These are phyloP conservation scores for Primulina eburnea DNA, from an alignment of 257 asterid genomes.

Conservation along the genomic window DNA sequence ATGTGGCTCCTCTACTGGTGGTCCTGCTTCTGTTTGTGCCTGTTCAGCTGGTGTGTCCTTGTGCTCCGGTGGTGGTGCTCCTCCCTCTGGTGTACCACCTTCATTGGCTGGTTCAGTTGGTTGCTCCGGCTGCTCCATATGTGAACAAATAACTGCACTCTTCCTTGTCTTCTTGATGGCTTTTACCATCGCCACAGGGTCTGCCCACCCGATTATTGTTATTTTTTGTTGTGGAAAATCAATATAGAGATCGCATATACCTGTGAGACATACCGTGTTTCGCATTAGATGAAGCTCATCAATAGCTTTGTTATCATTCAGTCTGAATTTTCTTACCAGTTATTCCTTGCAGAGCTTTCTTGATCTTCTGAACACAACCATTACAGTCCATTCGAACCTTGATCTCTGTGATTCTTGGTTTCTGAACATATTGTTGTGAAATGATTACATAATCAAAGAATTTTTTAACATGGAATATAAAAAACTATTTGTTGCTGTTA, in stretches of 20 bases:
- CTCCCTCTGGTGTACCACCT: conserved; percentile 29
- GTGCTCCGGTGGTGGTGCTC: conserved; percentile 39
- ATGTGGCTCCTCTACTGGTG: conserved; percentile 35
- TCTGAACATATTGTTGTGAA: conserved; percentile 40
- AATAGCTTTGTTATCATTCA: neutral
- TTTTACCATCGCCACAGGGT: conserved; percentile 65
- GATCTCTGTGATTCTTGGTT: conserved; percentile 61
- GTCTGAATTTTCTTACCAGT: conserved; percentile 41
- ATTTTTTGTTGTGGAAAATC: conserved; percentile 75
- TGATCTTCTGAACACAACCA: conserved; percentile 83
- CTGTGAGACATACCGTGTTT: conserved; percentile 27
- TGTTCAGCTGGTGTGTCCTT: conserved; percentile 39
- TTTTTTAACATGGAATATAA: neutral
- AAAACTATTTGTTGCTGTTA: neutral
- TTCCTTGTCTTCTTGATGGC: conserved; percentile 79
- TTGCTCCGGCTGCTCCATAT: conserved; percentile 48
- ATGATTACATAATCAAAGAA: neutral
- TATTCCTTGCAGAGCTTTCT: conserved; percentile 69
- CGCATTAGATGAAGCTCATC: neutral
- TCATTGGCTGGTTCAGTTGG: conserved; percentile 35
- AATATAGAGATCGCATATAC: conserved; percentile 62
- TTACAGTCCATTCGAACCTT: conserved; percentile 81
- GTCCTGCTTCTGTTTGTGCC: conserved; percentile 28
- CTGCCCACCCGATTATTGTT: conserved; percentile 76
- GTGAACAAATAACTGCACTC: conserved; percentile 65